These are phyloP conservation scores for Gaertneriomyces sp. DNA, from an alignment of 192 early-diverging fungal species.

Conservation along the genomic window DNA sequence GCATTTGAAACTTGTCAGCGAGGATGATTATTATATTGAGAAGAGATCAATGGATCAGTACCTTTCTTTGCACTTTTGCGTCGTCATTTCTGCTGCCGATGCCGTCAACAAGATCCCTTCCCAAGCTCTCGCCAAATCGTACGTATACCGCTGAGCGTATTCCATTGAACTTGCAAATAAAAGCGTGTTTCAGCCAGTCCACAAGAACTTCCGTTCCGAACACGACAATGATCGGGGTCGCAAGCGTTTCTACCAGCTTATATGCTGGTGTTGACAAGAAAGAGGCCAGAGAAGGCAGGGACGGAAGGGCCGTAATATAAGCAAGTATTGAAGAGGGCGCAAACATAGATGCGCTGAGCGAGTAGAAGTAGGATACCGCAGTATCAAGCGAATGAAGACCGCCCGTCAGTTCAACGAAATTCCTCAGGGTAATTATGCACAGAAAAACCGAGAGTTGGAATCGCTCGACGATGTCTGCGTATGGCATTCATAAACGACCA, in stretches of 20 bases:
- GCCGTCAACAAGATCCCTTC: conserved; percentile 62
- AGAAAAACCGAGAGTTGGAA: conserved; percentile 89
- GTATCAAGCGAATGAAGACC: conserved; percentile 22
- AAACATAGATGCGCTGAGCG: conserved; percentile 39
- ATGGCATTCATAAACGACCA: not conserved
- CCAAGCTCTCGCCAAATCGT: conserved; percentile 81
- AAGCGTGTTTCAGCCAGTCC: conserved; percentile 98
- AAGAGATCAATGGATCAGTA: too few species aligned
- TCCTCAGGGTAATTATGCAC: conserved; percentile 84
- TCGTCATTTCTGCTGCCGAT: not conserved
- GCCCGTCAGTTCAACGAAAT: conserved; percentile 77
- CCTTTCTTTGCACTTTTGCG: not conserved
- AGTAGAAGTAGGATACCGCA: conserved; percentile 26
- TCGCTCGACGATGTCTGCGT: conserved; percentile 87
- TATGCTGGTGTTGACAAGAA: conserved; percentile 51
- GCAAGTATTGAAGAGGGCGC: conserved; percentile 32
- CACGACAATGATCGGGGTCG: conserved; percentile 80
- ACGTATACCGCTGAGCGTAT: conserved; percentile 84
- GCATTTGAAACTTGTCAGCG: conserved; percentile 18
- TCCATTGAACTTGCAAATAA: conserved; percentile 96
- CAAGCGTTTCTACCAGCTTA: conserved; percentile 56
- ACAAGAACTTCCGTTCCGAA: conserved; percentile 85
- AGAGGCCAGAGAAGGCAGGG: conserved; percentile 1
- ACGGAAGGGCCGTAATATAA: not conserved
- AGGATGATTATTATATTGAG: too few species aligned